Evolutionary conservation across 805 yeast genomes (phyloP), one percentile per base, ranked within the genome.

Genomic region (Schwanniomyces sp.): DNA sequence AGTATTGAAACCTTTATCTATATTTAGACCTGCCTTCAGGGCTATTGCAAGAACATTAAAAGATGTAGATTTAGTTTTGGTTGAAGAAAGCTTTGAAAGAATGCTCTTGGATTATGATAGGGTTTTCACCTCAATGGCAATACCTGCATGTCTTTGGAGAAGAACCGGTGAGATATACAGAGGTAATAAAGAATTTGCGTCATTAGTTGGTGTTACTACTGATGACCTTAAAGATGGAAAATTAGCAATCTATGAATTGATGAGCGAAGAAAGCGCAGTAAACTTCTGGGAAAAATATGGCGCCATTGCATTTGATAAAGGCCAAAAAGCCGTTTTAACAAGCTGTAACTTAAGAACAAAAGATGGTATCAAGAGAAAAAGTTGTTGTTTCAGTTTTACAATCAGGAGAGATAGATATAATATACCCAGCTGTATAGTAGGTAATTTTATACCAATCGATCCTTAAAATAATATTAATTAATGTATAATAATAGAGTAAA

Each of bases 261-360:
- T 92, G 96, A 85, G 91, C 43, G 97, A 91, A 64, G 97, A 91
- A 56, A 87, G 96, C 59, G 95, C 97, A 25, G 97, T 92, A 16
- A 91, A 90, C 58, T 92, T 90, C 63, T 92, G 98, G 98, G 98
- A 92, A 60, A 91, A 91, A 63, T 92, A 91, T 60, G 97, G 97
- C 2, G 91, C 96, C 3, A 88, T 91, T 59, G 97, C 98, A 4
- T 91, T 92, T 68, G 97, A 92, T 59, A 87, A 91, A 55, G 92
- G 94, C 1, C 97, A 91, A 59, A 92, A 92, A 62, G 97, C 97
- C 0, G 96, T 92, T 4, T 69, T 92, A 56, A 91, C 97, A 0
- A 86, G 96, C 64, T 92, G 98, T 69, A 89, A 86, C 56, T 72
- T 92, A 50, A 74, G 95, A 57, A 85, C 95, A 0, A 82, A 82